A percentile compares a stretch with the other conserved stretches of the same genome.
These are phyloP conservation scores for Middelhovenomyces tepae DNA, from an alignment of 805 yeast species.

Conservation along the genomic window DNA sequence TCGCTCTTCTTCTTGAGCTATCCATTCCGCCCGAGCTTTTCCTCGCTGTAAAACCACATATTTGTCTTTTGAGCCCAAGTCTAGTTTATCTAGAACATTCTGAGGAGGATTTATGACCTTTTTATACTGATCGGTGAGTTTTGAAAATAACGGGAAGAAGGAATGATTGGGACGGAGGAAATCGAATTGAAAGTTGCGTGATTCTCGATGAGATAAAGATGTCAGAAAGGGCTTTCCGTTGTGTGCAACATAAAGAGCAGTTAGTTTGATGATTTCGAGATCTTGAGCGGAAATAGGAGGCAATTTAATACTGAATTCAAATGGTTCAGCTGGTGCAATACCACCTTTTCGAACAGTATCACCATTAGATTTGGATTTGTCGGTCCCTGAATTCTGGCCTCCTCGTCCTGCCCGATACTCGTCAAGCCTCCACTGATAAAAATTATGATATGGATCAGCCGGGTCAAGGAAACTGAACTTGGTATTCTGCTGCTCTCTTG, in stretches of 20 bases:
- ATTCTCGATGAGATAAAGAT: slow-evolving; percentile 28
- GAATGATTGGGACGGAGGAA: slow-evolving; percentile 58
- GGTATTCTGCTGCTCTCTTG: slow-evolving; percentile 36
- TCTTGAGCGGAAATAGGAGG: slow-evolving; percentile 51
- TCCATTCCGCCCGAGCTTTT: slow-evolving; percentile 48
- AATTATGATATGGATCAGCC: slow-evolving; percentile 46
- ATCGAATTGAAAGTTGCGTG: slow-evolving; percentile 47
- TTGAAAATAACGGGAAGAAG: slow-evolving; percentile 41
- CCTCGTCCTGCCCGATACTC: slow-evolving; percentile 25
- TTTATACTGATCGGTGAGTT: slow-evolving; percentile 49
- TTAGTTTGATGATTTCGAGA: slow-evolving; percentile 56
- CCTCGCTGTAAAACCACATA: slow-evolving; percentile 38
- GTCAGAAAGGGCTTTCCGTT: slow-evolving; percentile 44
- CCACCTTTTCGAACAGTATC: slow-evolving; percentile 5
- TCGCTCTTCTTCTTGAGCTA: slow-evolving; percentile 30
- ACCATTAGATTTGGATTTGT: slow-evolving; percentile 5
- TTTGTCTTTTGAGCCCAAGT: slow-evolving; percentile 25
- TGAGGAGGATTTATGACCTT: slow-evolving; percentile 26
- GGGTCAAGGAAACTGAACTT: slow-evolving; percentile 58
- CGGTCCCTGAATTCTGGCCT: slow-evolving; percentile 6
- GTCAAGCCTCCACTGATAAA: slow-evolving; percentile 43
- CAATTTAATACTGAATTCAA: slow-evolving; percentile 24
- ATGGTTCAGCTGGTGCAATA: slow-evolving; percentile 10
- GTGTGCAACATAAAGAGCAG: slow-evolving; percentile 60
- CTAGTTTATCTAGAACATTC: slow-evolving; percentile 17